Base-by-base conservation (phyloP, 2,329 filamentous ascomycete species). In the Fusarium xylarioides region DNA sequence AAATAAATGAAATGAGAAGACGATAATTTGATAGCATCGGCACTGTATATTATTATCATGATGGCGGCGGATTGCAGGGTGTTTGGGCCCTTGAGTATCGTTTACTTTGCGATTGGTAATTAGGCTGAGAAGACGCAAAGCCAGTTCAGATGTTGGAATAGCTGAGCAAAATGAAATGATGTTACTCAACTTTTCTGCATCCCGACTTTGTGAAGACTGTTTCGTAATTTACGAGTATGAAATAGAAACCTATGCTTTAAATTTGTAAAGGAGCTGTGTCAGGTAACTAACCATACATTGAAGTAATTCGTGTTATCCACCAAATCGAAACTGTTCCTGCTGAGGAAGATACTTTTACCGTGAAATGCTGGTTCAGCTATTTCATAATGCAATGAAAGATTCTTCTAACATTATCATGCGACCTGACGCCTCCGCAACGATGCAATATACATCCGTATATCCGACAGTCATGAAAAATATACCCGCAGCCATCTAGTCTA, bases 1-100 rank as follows among this genome's bases (percentile, higher is more conserved):
- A 81, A 81, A 68, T 81, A 76, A 74, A 32, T 10, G 23, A 49
- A 21, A 47, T 30, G 44, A 66, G 7, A 63, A 34, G 18, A 56
- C 18, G 40, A 68, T 21, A 35, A 64, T 23, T 37, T 53, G 40
- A 54, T 52, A 53, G 26, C 32, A 50, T 18, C 55, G 49, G 57
- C 46, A 26, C 32, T 74, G 43, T 64, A 67, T 62, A 61, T 46
- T 55, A 66, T 47, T 55, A 44, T 55, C 21, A 62, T 53, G 35
- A 54, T 9, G 53, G 43, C 21, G 62, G 42, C 21, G 62, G 42
- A 38, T 40, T 26, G 15, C 19, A 18, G 68, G 68, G 47, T 7
- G 40, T 32, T 40, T 38, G 19, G 23, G 32, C 55, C 43, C 53
- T 46, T 28, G 12, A 28, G 40, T 38, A 42, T 38, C 49, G 35